A percentile compares a stretch with the other conserved stretches of the same genome.
Evolutionary conservation across 352 stramenopile species (phyloP).

Genomic region (Phytophthora multivora): DNA sequence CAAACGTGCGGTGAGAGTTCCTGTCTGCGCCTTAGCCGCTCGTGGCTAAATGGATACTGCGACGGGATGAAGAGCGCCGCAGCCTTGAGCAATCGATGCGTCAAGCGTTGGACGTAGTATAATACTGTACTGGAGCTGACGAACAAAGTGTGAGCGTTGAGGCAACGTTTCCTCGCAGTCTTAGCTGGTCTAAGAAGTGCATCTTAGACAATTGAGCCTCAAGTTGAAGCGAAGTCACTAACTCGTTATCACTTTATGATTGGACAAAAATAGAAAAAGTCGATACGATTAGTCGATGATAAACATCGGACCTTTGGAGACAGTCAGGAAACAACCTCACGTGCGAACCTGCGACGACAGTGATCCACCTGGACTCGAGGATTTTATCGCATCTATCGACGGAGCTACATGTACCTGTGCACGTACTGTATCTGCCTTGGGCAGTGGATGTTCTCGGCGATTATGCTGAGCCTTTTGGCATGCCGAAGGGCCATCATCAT

Average conservation of each 20-base stretch:
- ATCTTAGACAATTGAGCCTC: not conserved
- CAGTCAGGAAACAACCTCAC: conserved; percentile 18
- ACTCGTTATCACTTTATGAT: not conserved
- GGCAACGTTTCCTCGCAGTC: too few species aligned
- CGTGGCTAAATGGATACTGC: not conserved
- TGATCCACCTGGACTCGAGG: conserved; percentile 8
- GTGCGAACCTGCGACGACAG: conserved; percentile 6
- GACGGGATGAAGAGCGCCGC: not conserved
- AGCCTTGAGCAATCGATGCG: not conserved
- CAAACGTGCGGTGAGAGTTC: conserved; percentile 2
- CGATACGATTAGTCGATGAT: conserved; percentile 5
- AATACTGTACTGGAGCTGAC: not conserved
- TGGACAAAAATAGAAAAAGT: not conserved
- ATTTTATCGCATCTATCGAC: not conserved
- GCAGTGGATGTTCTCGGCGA: too few species aligned
- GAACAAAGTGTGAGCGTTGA: not conserved
- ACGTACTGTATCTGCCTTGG: too few species aligned
- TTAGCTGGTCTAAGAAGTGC: too few species aligned
- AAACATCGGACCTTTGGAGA: conserved; percentile 19
- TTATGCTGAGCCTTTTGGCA: too few species aligned
- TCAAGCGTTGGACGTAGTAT: not conserved
- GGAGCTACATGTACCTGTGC: too few species aligned
- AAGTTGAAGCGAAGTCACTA: conserved; percentile 20
- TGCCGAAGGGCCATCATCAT: not conserved
- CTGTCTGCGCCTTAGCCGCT: conserved; percentile 1